Evolutionary conservation across 352 stramenopile species (phyloP).

Genomic region (Lagenidium sp.): DNA sequence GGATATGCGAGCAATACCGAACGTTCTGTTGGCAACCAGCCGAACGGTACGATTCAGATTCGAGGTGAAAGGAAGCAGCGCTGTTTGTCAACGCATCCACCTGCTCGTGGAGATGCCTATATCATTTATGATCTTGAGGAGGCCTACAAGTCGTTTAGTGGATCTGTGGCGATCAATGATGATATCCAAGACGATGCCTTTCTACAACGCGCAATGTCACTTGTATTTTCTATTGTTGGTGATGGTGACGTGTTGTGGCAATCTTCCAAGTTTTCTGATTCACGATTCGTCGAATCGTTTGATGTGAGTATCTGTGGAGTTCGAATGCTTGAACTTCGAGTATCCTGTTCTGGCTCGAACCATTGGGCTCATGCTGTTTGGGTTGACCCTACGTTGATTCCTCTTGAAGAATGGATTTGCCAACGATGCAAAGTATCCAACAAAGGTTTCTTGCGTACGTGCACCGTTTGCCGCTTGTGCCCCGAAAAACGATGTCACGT

Average conservation of each 20-base stretch:
- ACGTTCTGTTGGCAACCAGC: background rate
- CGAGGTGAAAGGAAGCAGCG: slow-evolving; percentile 56
- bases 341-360: slow-evolving; percentile 65
- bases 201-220: slow-evolving; percentile 35
- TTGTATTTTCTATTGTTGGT: slow-evolving; percentile 64
- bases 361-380: slow-evolving; percentile 73
- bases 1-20: slow-evolving; percentile 58
- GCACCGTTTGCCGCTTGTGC: slow-evolving; percentile 56
- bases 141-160: slow-evolving; percentile 43
- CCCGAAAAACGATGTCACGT: too few species aligned
- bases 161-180: slow-evolving; percentile 68
- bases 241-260: slow-evolving; percentile 69
- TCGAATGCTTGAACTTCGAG: slow-evolving; percentile 71
- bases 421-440: slow-evolving; percentile 58
- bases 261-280: slow-evolving; percentile 45
- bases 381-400: slow-evolving; percentile 62
- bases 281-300: slow-evolving; percentile 33
- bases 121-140: slow-evolving; percentile 76
- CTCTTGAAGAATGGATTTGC: slow-evolving; percentile 68
- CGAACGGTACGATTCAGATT: slow-evolving; percentile 35
- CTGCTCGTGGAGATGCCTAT: slow-evolving; percentile 55
- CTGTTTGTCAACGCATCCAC: slow-evolving; percentile 73
- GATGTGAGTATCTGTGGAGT: slow-evolving; percentile 43
- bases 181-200: slow-evolving; percentile 49
- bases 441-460: slow-evolving; percentile 40